These are phyloP conservation scores for Limtongia smithiae DNA, from an alignment of 805 yeast genomes.

Conservation along the genomic window DNA sequence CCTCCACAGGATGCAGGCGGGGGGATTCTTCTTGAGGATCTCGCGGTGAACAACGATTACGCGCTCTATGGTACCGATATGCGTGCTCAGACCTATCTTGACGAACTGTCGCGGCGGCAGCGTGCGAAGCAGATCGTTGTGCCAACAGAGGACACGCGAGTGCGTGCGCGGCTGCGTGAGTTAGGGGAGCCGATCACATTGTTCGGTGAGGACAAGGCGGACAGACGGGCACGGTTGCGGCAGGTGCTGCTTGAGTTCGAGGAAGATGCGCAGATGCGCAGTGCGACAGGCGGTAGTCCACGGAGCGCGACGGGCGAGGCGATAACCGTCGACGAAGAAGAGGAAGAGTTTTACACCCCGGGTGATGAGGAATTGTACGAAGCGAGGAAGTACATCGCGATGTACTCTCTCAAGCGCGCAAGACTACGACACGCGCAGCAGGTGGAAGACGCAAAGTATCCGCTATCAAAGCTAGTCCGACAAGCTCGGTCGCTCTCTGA, in stretches of 20 bases:
- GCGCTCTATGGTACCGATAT: slow-evolving; percentile 12
- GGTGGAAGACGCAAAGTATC: slow-evolving; percentile 32
- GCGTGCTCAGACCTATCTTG: slow-evolving; percentile 22
- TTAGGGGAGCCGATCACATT: slow-evolving; percentile 56
- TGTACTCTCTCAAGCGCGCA: slow-evolving; percentile 45
- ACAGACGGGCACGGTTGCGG: slow-evolving; percentile 58
- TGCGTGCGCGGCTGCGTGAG: slow-evolving; percentile 46
- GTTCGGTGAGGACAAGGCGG: slow-evolving; percentile 58
- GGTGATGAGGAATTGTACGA: slow-evolving; percentile 54
- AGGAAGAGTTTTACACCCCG: slow-evolving; percentile 83
- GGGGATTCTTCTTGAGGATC: slow-evolving; percentile 23
- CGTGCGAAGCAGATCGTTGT: slow-evolving; percentile 36
- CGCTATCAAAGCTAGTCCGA: slow-evolving; percentile 45
- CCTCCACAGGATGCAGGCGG: slow-evolving; percentile 10
- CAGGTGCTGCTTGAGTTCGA: slow-evolving; percentile 41
- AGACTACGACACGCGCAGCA: slow-evolving; percentile 11
- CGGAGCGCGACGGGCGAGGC: slow-evolving; percentile 36
- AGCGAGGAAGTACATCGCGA: slow-evolving; percentile 52
- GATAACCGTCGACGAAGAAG: slow-evolving; percentile 46
- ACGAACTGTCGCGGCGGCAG: slow-evolving; percentile 17
- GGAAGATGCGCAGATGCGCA: slow-evolving; percentile 29
- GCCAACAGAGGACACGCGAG: slow-evolving; percentile 68
- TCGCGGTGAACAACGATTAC: slow-evolving; percentile 19
- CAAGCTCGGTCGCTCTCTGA: slow-evolving; percentile 46
- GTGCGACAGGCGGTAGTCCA: slow-evolving; percentile 9